Base-by-base conservation (phyloP, 345 rosid species). In the Linum tenue region DNA sequence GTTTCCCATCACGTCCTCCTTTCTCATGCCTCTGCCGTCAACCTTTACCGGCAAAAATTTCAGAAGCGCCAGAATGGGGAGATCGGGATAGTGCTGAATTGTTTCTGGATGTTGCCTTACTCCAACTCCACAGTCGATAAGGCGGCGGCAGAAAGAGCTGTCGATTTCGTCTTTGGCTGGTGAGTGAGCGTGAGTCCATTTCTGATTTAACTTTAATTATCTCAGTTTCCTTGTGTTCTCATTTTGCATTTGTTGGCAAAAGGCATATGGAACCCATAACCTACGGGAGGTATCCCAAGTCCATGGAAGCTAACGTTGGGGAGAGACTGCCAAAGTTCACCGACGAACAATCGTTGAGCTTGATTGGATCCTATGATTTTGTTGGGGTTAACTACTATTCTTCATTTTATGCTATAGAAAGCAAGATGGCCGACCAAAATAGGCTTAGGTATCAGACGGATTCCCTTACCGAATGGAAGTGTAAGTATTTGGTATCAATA, bases 231-330 rank as follows among this genome's bases (percentile, higher is more conserved):
- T 8, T 39, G 2, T 15, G 5, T 44, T 22, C 31, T 22, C 31
- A 22, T 22, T 22, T 22, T 22, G 0, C 31, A 22, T 22, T 22
- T 22, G 31, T 22, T 22, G 31, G 31, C 31, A 22, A 22, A 22
- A 63, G 66, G 66, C 44, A 7, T 39, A 22, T 63, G 66, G 37
- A 63, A 15, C 66, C 66, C 37, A 41, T 63, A 63, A 63, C 66
- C 31, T 8, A 44, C 35, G 66, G 66, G 10, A 39, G 44, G 4
- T 63, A 63, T 31, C 66, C 66, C 10, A 43, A 7, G 3, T 17
- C 4, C 53, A 44, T 63, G 56, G 5, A 37, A n/a, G 55, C 35
- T 4, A 5, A 41, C 5, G 37, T 63, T 42, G 37, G 53, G 4
- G 55, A 44, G 22, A 43, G 66, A 3, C 36, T 63, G 36, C 66